Evolutionary conservation across 805 yeast genomes (phyloP), one percentile per base, ranked within the genome.

Genomic region (Lipomyces kockii): DNA sequence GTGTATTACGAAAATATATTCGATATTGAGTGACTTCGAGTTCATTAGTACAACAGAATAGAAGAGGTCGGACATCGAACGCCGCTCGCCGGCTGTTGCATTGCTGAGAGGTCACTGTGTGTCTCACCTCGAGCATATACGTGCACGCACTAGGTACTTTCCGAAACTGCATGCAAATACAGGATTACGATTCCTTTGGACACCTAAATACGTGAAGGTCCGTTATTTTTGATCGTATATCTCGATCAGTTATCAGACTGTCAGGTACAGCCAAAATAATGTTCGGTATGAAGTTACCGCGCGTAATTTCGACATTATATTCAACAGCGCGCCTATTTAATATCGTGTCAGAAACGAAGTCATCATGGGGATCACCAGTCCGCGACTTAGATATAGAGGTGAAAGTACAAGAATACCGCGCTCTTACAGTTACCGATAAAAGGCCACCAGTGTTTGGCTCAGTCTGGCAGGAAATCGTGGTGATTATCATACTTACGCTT

Each of bases 391-490:
- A 53, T 53, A 53, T 29, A 53, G 34, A 14, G 4, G 1, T 8
- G 25, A 20, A 53, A 53, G 56, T 53, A n/a, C 49, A n/a, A 43
- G 49, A 43, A 43, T 52, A 52, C 17, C 55, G 55, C 32, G 55
- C 34, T 4, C 34, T 25, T n/a, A 9, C 17, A 49, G 11, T 27
- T 22, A 32, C 62, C 22, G 62, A 73, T 20, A 61, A 68, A 53
- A 56, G 84, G 35, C 84, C 84, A 0, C 77, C 77, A 12, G 70
- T 76, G 2, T 81, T 82, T 67, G 71, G 73, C 57, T 70, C 76
- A 1, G 60, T 72, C 1, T 27, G 72, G 4, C 80, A 78, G 22
- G 85, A 82, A 63, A 61, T 74, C 2, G 9, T 49, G 12, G 62
- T 59, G 37, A 35, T 59, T 8, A 34, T 29, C 55, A 62, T 77